phyloP scores from a whole-genome alignment of 2,329 filamentous ascomycete genomes.

The Aspergillus pseudotamarii region DNA sequence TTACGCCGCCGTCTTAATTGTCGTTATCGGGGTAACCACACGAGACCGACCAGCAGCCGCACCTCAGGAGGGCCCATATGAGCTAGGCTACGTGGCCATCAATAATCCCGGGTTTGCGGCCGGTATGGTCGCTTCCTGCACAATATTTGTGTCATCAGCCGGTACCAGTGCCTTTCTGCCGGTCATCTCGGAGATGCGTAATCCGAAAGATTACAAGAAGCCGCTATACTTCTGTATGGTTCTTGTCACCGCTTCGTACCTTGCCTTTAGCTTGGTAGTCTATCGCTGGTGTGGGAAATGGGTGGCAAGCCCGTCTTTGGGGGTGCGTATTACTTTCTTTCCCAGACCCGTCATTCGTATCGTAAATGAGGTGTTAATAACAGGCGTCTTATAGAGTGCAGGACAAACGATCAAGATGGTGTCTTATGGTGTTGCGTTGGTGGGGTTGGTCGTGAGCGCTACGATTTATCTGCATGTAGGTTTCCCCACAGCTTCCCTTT shows the following conservation, averaged over 20 bases:
- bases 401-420: slow-evolving; percentile 63
- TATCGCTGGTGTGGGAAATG: slow-evolving; percentile 65
- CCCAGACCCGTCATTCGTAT: too few relatives aligned
- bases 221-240: slow-evolving; percentile 62
- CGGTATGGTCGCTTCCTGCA: slow-evolving; percentile 60
- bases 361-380: background rate
- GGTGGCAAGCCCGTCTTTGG: slow-evolving; percentile 63
- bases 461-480: slow-evolving; percentile 47
- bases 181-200: slow-evolving; percentile 67
- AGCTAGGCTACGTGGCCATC: slow-evolving; percentile 62
- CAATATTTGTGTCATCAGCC: slow-evolving; percentile 63
- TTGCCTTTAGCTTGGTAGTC: slow-evolving; percentile 62
- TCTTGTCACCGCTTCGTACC: slow-evolving; percentile 60
- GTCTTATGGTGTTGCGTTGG: slow-evolving; percentile 61
- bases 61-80: slow-evolving; percentile 60
- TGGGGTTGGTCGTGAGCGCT: slow-evolving; percentile 56
- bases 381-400: slow-evolving; percentile 45
- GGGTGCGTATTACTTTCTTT: slow-evolving; percentile 35
- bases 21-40: slow-evolving; percentile 62
- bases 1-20: slow-evolving; percentile 60
- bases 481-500: background rate
- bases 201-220: slow-evolving; percentile 62
- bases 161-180: slow-evolving; percentile 65
- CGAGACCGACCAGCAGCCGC: slow-evolving; percentile 62
- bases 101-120: slow-evolving; percentile 60